These are phyloP conservation scores for Hypomontagnella monticulosa DNA, from an alignment of 495 filamentous ascomycete genomes.

Conservation along the genomic window DNA sequence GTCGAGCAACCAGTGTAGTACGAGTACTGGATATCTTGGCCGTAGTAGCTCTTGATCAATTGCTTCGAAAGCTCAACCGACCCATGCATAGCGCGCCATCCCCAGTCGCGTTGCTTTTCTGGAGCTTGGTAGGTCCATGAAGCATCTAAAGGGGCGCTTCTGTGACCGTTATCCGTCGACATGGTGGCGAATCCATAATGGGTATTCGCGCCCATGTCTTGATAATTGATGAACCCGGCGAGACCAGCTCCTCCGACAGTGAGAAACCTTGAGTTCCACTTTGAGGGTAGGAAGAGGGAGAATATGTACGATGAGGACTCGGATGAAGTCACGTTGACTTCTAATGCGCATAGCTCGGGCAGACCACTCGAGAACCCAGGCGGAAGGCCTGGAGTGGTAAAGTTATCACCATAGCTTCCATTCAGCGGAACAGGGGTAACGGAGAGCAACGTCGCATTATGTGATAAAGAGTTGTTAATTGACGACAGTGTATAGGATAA, in stretches of 20 bases:
- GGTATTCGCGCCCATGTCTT: slow-evolving; percentile 32
- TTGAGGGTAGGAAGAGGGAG: slow-evolving; percentile 58
- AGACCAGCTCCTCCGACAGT: slow-evolving; percentile 28
- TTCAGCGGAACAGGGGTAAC: slow-evolving; percentile 7
- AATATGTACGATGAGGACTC: slow-evolving; percentile 53
- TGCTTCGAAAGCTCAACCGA: slow-evolving; percentile 52
- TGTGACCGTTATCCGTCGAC: slow-evolving; percentile 66
- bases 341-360: slow-evolving; percentile 58
- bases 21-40: slow-evolving; percentile 45
- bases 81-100: slow-evolving; percentile 62
- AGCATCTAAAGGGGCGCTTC: slow-evolving; percentile 46
- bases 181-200: slow-evolving; percentile 63
- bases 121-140: slow-evolving; percentile 59
- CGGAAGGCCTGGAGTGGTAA: background rate
- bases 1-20: slow-evolving; percentile 68
- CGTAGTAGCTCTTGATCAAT: slow-evolving; percentile 53
- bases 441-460: slow-evolving; percentile 13
- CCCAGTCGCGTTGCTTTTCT: slow-evolving; percentile 54
- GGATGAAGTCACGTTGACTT: slow-evolving; percentile 57
- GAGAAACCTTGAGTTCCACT: slow-evolving; percentile 33
- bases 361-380: slow-evolving; percentile 34
- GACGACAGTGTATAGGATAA: slow-evolving; percentile 5
- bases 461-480: slow-evolving; percentile 5
- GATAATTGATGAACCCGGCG: slow-evolving; percentile 28
- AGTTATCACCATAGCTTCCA: slow-evolving; percentile 16